Base-by-base conservation (phyloP, 768 basidiomycete species). In the Lyophyllum shimeji region DNA sequence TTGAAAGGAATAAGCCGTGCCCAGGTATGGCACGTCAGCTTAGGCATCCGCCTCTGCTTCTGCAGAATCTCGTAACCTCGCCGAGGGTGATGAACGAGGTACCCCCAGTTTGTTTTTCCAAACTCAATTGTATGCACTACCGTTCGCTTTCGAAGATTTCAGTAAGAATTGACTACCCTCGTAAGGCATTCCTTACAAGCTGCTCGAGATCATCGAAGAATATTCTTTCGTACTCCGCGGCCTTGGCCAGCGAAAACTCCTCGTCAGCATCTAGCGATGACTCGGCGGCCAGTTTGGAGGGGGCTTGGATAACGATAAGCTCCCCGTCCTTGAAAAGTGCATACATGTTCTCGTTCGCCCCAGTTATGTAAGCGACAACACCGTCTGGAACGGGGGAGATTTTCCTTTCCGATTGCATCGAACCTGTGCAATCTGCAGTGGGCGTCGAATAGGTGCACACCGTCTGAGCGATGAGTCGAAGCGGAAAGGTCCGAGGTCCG, bases 61-160 rank as follows among this genome's bases (percentile, higher is more conserved):
- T 74, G 71, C 6, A 62, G 53, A 13, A 78, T 59, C 3, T 65
- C 63, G 50, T 69, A 72, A 7, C 67, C 68, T n/a, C 69, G 68
- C 21, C 67, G 61, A 0, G 56, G 39, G 34, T 56, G 55, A n/a
- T 53, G 49, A 7, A 70, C 50, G 2, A 73, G 62, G 56, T 74
- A 75, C 2, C 65, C 71, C 72, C 73, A 76, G 50, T 74, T 76
- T 13, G 66, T 66, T 53, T 61, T 61, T 3, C 67, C 69, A 46
- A 76, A 74, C 11, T 71, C 69, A 17, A 74, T 63, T 17, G 57
- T 63, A 21, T 64, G 57, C 2, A 74, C 57, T 4, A 71, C 60
- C 7, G 62, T 59, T 64, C 74, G 67, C 70, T 72, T 37, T 3
- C 7, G 34, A 13, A 6, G 2, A 37, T 11, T 8, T 37, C 34